A percentile compares a stretch with the other conserved stretches of the same genome.
phyloP scores from a whole-genome alignment of 257 asterid genomes.

The Galeopsis tetrahit region DNA sequence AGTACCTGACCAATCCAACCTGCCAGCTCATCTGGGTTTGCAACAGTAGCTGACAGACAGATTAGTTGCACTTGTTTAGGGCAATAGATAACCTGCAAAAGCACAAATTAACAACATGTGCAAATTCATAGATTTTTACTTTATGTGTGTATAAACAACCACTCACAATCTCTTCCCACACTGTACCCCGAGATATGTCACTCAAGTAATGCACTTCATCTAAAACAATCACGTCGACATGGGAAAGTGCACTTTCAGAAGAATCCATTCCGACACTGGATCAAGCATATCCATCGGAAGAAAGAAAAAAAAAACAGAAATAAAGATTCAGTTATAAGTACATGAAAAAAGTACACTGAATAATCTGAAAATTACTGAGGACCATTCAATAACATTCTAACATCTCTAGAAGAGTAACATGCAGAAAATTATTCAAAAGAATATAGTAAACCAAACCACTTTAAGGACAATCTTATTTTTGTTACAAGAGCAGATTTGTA shows the following conservation, averaged over 20 bases:
- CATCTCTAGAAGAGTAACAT: slow-evolving; percentile 14
- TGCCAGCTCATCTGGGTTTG: slow-evolving; percentile 96
- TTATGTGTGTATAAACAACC: slow-evolving; percentile 33
- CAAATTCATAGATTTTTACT: slow-evolving; percentile 30
- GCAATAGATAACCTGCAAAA: slow-evolving; percentile 85
- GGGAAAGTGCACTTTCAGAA: slow-evolving; percentile 82
- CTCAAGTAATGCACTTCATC: slow-evolving; percentile 99
- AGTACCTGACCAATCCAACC: slow-evolving; percentile 99
- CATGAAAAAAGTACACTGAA: slow-evolving; percentile 10
- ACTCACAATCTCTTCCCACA: slow-evolving; percentile 99
- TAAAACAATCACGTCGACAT: slow-evolving; percentile 95
- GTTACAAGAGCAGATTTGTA: slow-evolving; percentile 7
- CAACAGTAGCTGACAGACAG: slow-evolving; percentile 97
- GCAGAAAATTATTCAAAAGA: slow-evolving; percentile 25
- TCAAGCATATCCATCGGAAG: slow-evolving; percentile 32
- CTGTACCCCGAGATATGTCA: slow-evolving; percentile 98
- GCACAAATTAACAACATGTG: slow-evolving; percentile 38
- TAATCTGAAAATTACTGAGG: not conserved
- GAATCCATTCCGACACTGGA: slow-evolving; percentile 84
- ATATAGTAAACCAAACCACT: slow-evolving; percentile 9
- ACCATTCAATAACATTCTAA: slow-evolving; percentile 7
- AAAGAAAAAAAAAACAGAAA: slow-evolving; percentile 14
- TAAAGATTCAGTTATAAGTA: slow-evolving; percentile 18
- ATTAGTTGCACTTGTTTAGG: slow-evolving; percentile 97
- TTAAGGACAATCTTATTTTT: not conserved